phyloP scores from a whole-genome alignment of 2,329 filamentous ascomycete species.

The Neurospora sp. region DNA sequence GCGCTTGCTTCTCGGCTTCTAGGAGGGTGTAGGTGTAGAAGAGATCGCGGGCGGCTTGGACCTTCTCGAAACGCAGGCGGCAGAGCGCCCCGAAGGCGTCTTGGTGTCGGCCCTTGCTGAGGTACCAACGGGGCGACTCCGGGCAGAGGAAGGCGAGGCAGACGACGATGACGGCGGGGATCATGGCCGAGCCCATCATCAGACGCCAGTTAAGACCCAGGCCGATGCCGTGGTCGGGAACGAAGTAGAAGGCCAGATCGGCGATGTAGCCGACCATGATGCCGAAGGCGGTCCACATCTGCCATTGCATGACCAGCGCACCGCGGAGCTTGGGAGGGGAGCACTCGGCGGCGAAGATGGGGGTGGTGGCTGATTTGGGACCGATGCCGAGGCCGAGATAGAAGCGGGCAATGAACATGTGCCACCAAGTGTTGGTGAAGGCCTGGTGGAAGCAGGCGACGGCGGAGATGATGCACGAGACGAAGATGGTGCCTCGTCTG shows the following conservation, averaged over 20 bases:
- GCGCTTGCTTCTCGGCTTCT: slow-evolving; percentile 41
- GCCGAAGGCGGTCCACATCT: slow-evolving; percentile 35
- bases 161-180: slow-evolving; percentile 49
- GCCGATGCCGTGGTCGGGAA: slow-evolving; percentile 40
- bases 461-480: slow-evolving; percentile 53
- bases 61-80: slow-evolving; percentile 37
- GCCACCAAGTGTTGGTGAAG: slow-evolving; percentile 44
- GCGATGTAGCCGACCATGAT: slow-evolving; percentile 50
- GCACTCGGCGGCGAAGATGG: slow-evolving; percentile 61
- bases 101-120: slow-evolving; percentile 35
- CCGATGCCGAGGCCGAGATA: slow-evolving; percentile 61
- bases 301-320: slow-evolving; percentile 56
- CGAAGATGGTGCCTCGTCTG: slow-evolving; percentile 59
- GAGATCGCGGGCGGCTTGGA: slow-evolving; percentile 46
- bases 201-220: slow-evolving; percentile 55
- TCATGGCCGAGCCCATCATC: slow-evolving; percentile 59
- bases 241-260: slow-evolving; percentile 52
- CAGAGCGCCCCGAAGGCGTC: slow-evolving; percentile 39
- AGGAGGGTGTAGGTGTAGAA: slow-evolving; percentile 50
- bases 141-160: slow-evolving; percentile 36
- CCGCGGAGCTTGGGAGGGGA: slow-evolving; percentile 55
- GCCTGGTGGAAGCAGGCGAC: slow-evolving; percentile 42
- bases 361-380: slow-evolving; percentile 58
- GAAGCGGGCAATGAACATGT: slow-evolving; percentile 63
- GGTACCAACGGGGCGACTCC: slow-evolving; percentile 41